Evolutionary conservation across 2,329 filamentous ascomycete genomes (phyloP).

Genomic region (Chalaropsis ovoidea): DNA sequence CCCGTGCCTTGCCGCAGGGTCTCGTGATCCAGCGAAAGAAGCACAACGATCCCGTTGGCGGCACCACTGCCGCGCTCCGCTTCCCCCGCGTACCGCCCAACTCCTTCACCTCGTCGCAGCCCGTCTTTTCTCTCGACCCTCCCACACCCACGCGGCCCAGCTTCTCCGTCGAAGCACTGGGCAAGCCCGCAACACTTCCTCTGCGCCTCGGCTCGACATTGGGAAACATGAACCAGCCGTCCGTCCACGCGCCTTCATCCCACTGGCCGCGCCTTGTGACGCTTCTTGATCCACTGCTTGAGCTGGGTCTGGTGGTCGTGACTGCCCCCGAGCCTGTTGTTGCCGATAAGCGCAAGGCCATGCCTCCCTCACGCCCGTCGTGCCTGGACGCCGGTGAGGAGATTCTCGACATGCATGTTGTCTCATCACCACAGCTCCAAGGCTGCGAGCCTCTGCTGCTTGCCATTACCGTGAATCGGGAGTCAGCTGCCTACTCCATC

Average conservation of each 20-base stretch:
- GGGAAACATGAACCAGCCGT: slow-evolving; percentile 49
- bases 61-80: slow-evolving; percentile 29
- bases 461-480: slow-evolving; percentile 69
- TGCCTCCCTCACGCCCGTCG: slow-evolving; percentile 37
- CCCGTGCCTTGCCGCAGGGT: slow-evolving; percentile 70
- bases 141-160: slow-evolving; percentile 27
- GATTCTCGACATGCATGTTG: slow-evolving; percentile 68
- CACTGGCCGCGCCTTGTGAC: slow-evolving; percentile 70
- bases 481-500: slow-evolving; percentile 66
- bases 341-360: slow-evolving; percentile 28
- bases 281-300: slow-evolving; percentile 73
- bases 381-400: slow-evolving; percentile 68
- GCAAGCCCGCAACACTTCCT: slow-evolving; percentile 45
- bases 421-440: slow-evolving; percentile 44
- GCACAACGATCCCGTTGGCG: slow-evolving; percentile 31
- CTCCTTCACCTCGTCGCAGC: slow-evolving; percentile 62
- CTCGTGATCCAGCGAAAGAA: slow-evolving; percentile 78
- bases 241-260: slow-evolving; percentile 43
- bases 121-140: slow-evolving; percentile 37
- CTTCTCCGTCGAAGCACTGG: slow-evolving; percentile 49
- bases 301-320: slow-evolving; percentile 68
- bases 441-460: slow-evolving; percentile 50
- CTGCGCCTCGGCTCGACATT: slow-evolving; percentile 45
- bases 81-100: slow-evolving; percentile 61
- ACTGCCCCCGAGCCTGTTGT: slow-evolving; percentile 41